phyloP scores from a whole-genome alignment of 2,329 filamentous ascomycete species.

The Coccinonectria pachysandricola region DNA sequence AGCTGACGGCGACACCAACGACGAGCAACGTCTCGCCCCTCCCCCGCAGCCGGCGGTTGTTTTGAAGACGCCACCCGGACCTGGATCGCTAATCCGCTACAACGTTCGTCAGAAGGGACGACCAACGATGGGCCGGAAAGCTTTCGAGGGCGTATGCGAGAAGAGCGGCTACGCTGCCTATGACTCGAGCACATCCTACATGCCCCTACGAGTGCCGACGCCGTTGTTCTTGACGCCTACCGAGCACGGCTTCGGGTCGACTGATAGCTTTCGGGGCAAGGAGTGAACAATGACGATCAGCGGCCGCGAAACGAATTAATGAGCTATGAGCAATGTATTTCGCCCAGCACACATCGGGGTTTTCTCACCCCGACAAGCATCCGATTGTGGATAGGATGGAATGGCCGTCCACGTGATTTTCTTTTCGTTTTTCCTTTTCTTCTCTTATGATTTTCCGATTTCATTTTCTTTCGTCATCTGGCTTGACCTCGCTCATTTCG shows the following conservation, averaged over 20 bases:
- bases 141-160: conserved; percentile 18
- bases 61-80: conserved; percentile 34
- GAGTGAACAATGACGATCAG: conserved; percentile 20
- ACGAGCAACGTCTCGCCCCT: conserved; percentile 56
- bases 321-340: conserved; percentile 1
- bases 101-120: conserved; percentile 33
- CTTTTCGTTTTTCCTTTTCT: too few relatives aligned
- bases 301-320: conserved; percentile 1
- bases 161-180: conserved; percentile 24
- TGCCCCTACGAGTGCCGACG: conserved; percentile 19
- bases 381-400: too few relatives aligned
- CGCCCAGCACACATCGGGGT: too few relatives aligned
- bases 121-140: conserved; percentile 15
- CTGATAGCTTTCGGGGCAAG: conserved; percentile 12
- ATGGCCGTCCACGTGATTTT: too few relatives aligned
- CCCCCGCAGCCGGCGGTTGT: conserved; percentile 31
- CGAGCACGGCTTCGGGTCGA: conserved; percentile 12
- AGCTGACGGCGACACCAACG: conserved; percentile 79
- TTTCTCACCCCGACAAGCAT: too few relatives aligned
- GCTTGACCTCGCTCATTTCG: too few relatives aligned
- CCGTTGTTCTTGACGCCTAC: conserved; percentile 13
- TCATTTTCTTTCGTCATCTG: too few relatives aligned
- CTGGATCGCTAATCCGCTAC: conserved; percentile 35
- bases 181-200: conserved; percentile 27
- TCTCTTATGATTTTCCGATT: too few relatives aligned